These are phyloP conservation scores for Ilyonectria robusta DNA, from an alignment of 2,329 filamentous ascomycete genomes.

Conservation along the genomic window DNA sequence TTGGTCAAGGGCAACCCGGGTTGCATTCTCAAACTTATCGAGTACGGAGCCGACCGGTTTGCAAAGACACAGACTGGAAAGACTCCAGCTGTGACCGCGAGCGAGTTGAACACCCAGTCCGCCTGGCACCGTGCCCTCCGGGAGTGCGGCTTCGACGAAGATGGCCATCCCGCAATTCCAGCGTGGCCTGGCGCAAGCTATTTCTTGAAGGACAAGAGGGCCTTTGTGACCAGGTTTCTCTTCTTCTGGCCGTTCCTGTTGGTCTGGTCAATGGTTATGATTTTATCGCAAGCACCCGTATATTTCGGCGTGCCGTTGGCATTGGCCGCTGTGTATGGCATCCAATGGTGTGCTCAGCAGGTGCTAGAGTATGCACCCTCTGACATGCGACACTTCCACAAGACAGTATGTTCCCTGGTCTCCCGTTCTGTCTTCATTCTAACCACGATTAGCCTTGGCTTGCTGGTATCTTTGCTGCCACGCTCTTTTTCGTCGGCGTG, in stretches of 20 bases:
- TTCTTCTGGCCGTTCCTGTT: constrained; percentile 91
- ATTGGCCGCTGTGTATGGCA: constrained; percentile 73
- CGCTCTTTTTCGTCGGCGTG: constrained; percentile 84
- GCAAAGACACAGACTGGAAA: constrained; percentile 92
- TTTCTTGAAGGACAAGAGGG: constrained; percentile 82
- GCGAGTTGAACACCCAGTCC: constrained; percentile 88
- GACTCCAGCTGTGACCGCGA: constrained; percentile 86
- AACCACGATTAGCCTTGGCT: constrained; percentile 79
- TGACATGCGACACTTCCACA: constrained; percentile 91
- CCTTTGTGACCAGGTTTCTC: constrained; percentile 86
- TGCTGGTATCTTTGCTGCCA: constrained; percentile 91
- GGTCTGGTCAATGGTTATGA: constrained; percentile 78
- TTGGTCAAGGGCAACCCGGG: constrained; percentile 91
- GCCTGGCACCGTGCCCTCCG: constrained; percentile 87
- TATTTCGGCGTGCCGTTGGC: constrained; percentile 83
- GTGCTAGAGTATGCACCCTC: constrained; percentile 85
- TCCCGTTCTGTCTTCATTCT: constrained; percentile 4
- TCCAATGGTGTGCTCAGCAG: constrained; percentile 85
- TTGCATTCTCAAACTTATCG: constrained; percentile 93
- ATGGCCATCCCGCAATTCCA: constrained; percentile 78
- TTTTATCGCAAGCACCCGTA: constrained; percentile 81
- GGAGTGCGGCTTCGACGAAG: constrained; percentile 86
- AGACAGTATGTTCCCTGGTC: constrained; percentile 74
- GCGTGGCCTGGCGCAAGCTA: constrained; percentile 81
- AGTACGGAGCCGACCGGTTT: constrained; percentile 95